Conservation (phyloP, 768 basidiomycete genomes). For the Neoboletus magnificus region DNA sequence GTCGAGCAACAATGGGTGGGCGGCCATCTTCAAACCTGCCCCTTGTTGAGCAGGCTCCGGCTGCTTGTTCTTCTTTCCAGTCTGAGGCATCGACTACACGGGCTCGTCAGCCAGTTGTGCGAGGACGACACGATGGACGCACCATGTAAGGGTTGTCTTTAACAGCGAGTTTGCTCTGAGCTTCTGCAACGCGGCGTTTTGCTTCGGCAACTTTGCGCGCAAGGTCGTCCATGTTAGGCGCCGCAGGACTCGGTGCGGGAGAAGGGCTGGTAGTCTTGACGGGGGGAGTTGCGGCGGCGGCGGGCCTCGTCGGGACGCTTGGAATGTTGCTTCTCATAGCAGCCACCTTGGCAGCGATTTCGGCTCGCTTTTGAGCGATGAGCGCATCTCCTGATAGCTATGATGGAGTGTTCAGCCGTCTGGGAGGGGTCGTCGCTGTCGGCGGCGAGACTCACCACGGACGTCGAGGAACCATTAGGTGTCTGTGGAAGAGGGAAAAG, state of each 20-base stretch:
- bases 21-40: slow-evolving; percentile 85
- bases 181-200: slow-evolving; percentile 78
- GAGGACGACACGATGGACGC: slow-evolving; percentile 18
- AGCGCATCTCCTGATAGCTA: slow-evolving; percentile 57
- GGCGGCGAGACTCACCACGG: slow-evolving; percentile 41
- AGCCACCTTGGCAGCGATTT: slow-evolving; percentile 83
- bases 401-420: slow-evolving; percentile 1
- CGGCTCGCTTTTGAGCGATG: slow-evolving; percentile 80
- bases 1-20: slow-evolving; percentile 82
- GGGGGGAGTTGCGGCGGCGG: slow-evolving; percentile 22
- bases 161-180: slow-evolving; percentile 68
- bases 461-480: slow-evolving; percentile 42
- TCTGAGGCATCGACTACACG: slow-evolving; percentile 50
- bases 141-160: slow-evolving; percentile 91
- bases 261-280: slow-evolving; percentile 32
- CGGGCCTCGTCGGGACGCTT: slow-evolving; percentile 28
- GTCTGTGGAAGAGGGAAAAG: slow-evolving; percentile 48
- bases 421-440: background rate
- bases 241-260: slow-evolving; percentile 39
- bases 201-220: slow-evolving; percentile 78
- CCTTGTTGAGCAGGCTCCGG: slow-evolving; percentile 73
- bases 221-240: slow-evolving; percentile 57
- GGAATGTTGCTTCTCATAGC: slow-evolving; percentile 55
- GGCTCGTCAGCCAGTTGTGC: background rate
- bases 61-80: slow-evolving; percentile 50